These are phyloP conservation scores for Erucastrum elatum DNA, from an alignment of 345 rosid species.

Conservation along the genomic window DNA sequence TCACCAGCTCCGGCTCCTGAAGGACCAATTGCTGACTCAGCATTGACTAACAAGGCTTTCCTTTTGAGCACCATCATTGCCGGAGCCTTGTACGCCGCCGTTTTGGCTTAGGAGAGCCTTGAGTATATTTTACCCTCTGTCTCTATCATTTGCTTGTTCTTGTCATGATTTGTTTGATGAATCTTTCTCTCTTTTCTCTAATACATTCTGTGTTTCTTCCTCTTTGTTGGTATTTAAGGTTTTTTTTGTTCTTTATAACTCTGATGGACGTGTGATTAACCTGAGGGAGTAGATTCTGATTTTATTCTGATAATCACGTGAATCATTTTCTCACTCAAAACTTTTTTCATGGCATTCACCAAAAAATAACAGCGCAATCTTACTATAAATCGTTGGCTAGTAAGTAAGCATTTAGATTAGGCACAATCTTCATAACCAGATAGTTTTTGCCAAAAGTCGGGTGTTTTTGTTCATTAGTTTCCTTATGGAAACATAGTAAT, in stretches of 20 bases:
- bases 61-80: conserved; percentile 50
- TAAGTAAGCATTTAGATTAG: neutral
- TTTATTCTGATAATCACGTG: neutral
- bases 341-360: neutral
- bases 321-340: neutral
- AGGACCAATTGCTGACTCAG: conserved; percentile 17
- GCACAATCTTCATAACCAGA: neutral
- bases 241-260: neutral
- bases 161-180: conserved; percentile 17
- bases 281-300: conserved; percentile 8
- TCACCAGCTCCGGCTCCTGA: conserved; percentile 26
- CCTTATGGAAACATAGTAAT: neutral
- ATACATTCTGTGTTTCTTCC: conserved; percentile 11
- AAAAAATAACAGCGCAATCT: neutral
- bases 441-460: neutral
- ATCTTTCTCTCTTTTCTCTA: conserved; percentile 8
- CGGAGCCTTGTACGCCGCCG: conserved; percentile 52
- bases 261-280: conserved; percentile 19
- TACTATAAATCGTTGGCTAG: too few relatives aligned
- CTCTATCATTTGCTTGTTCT: conserved; percentile 3
- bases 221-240: neutral
- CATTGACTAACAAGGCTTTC: conserved; percentile 45
- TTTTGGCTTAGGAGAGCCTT: conserved; percentile 52
- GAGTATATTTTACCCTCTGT: neutral
- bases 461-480: neutral